phyloP scores from a whole-genome alignment of 1,284 basidiomycete genomes.

The Neotropicomus parvogracilis region DNA sequence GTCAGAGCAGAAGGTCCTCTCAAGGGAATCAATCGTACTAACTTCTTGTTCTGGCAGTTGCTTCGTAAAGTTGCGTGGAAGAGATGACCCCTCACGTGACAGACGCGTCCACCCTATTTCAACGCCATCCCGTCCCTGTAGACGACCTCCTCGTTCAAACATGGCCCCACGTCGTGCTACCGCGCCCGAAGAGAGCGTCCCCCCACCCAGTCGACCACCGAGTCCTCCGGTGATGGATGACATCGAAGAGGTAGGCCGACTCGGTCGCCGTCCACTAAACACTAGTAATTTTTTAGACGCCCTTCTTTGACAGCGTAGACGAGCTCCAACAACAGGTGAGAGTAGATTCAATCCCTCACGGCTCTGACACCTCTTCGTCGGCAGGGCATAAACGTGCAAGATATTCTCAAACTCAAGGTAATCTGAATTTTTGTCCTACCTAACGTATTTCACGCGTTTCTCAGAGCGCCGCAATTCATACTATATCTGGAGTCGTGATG shows the following conservation, averaged over 20 bases:
- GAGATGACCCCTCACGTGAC: conserved; percentile 20
- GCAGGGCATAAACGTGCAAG: conserved; percentile 91
- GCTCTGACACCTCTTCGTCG: conserved; percentile 3
- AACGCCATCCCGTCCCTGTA: neutral
- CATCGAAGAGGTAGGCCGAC: conserved; percentile 38
- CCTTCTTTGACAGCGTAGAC: conserved; percentile 77
- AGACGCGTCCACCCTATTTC: conserved; percentile 9
- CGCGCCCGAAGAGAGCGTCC: conserved; percentile 27
- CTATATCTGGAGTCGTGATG: conserved; percentile 79
- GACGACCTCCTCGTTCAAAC: neutral
- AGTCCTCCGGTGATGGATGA: conserved; percentile 42
- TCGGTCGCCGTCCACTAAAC: neutral
- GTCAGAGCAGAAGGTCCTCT: too few species aligned
- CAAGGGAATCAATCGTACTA: neutral
- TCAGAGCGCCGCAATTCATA: conserved; percentile 71
- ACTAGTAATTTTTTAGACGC: conserved; percentile 35
- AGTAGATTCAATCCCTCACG: conserved; percentile 2
- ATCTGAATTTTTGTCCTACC: neutral
- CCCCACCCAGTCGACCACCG: conserved; percentile 37
- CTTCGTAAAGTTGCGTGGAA: conserved; percentile 6
- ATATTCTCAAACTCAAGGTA: conserved; percentile 90
- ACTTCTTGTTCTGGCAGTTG: neutral
- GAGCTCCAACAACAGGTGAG: conserved; percentile 84
- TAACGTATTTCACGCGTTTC: conserved; percentile 4
- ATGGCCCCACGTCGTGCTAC: conserved; percentile 32